Evolutionary conservation across 352 stramenopile genomes (phyloP).

Genomic region (Globisporangium uncinulatum): DNA sequence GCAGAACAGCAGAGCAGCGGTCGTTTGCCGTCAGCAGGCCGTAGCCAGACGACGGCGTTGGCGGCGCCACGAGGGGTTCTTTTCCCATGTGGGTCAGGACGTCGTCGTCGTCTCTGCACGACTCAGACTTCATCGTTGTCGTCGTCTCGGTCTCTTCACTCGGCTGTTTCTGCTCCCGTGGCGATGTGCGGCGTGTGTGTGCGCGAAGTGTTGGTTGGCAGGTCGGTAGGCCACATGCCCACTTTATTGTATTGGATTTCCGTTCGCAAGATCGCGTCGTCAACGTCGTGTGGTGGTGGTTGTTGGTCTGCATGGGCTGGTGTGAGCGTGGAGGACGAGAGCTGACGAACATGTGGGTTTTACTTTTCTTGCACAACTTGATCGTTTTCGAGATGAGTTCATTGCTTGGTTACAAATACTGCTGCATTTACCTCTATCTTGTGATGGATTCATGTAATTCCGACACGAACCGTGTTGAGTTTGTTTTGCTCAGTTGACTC

Average conservation of each 20-base stretch:
- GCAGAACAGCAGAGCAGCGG: constrained; percentile 3
- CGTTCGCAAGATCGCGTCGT: not conserved
- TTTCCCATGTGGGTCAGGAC: not conserved
- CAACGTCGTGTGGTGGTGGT: not conserved
- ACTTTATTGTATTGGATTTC: constrained; percentile 9
- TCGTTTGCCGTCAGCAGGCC: not conserved
- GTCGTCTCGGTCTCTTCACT: constrained; percentile 1
- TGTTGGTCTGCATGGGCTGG: not conserved
- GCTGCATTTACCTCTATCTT: no score
- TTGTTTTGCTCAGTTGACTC: not conserved
- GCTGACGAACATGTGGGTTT: not conserved
- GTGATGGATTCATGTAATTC: no score
- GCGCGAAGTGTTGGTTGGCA: not conserved
- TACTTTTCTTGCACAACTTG: no score
- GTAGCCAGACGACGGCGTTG: not conserved
- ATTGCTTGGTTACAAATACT: no score
- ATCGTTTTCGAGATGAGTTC: no score
- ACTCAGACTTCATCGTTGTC: not conserved
- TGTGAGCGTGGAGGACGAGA: not conserved
- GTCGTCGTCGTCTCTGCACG: not conserved
- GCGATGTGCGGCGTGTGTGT: not conserved
- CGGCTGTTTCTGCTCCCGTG: not conserved
- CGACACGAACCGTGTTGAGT: not conserved
- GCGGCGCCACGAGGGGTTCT: not conserved
- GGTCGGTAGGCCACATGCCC: not conserved